Base-by-base conservation (phyloP, 1,284 basidiomycete genomes). In the Papiliotrema laurentii region DNA sequence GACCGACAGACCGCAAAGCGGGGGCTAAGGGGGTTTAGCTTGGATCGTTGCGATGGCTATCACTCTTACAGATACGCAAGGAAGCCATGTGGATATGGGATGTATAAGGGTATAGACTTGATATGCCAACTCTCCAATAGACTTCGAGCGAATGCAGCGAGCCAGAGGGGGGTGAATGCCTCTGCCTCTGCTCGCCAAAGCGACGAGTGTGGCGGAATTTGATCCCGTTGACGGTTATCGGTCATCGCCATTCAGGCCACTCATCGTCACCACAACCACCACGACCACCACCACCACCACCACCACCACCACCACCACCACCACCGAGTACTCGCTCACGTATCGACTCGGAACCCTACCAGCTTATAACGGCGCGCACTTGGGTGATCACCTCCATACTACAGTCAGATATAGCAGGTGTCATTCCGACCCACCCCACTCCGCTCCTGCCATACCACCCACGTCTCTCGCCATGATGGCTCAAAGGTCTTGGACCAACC, bases 181-280 rank as follows among this genome's bases (percentile, higher is more conserved):
- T n/a, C n/a, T n/a, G n/a, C n/a, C n/a, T n/a, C n/a, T n/a, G n/a
- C n/a, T n/a, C n/a, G n/a, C n/a, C n/a, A n/a, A n/a, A n/a, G n/a
- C n/a, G 27, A 18, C 37, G 47, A 48, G 36, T 59, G 56, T 61
- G 59, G 56, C 56, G 49, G 31, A 40, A 53, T 54, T 59, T 59
- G 60, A 54, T 61, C 30, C 60, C 60, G 59, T 45, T 40, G 4
- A 18, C 19, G n/a, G n/a, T n/a, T n/a, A n/a, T n/a, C n/a, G n/a
- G n/a, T 24, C 40, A 26, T 13, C 44, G 30, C 46, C 30, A 34
- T 24, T 19, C 46, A 4, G 14, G 11, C 26, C 22, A 21, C 37
- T 18, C 30, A 22, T 22, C 37, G n/a, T 14, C 40, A 14, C 24
- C 14, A n/a, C 40, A 42, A 22, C 39, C 39, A 26, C 5, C 39